Evolutionary conservation across 2,329 filamentous ascomycete genomes (phyloP).

Genomic region (Trichoderma koningiopsis): DNA sequence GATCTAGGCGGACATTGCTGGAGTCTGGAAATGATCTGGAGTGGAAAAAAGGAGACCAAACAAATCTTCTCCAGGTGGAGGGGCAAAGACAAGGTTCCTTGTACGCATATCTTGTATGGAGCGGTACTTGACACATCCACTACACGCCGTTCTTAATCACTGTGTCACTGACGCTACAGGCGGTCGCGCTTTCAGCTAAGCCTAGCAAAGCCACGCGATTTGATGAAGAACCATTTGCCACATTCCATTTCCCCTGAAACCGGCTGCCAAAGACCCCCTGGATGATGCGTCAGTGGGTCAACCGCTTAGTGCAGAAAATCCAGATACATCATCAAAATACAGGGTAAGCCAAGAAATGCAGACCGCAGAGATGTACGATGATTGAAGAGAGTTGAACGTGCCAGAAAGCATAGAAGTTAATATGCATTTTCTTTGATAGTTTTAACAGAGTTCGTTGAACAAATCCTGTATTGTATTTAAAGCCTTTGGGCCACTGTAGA

Average conservation of each 20-base stretch:
- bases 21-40: conserved; percentile 14
- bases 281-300: conserved; percentile 22
- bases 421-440: not conserved
- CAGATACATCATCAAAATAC: not conserved
- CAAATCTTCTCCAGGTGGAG: conserved; percentile 3
- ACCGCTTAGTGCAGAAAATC: not conserved
- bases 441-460: not conserved
- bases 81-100: not conserved
- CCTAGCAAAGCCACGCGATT: conserved; percentile 11
- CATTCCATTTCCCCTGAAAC: conserved; percentile 26
- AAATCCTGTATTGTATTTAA: no score
- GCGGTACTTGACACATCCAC: not conserved
- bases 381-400: not conserved
- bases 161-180: not conserved
- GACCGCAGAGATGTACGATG: not conserved
- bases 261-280: conserved; percentile 13
- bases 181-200: not conserved
- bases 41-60: conserved; percentile 17
- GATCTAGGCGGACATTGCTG: conserved; percentile 5
- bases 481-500: not conserved
- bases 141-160: not conserved
- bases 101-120: not conserved
- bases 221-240: conserved; percentile 18
- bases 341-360: conserved; percentile 6
- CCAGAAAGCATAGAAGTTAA: not conserved